Base-by-base conservation (phyloP, 345 rosid genomes). In the Crucihimalaya himalaica region DNA sequence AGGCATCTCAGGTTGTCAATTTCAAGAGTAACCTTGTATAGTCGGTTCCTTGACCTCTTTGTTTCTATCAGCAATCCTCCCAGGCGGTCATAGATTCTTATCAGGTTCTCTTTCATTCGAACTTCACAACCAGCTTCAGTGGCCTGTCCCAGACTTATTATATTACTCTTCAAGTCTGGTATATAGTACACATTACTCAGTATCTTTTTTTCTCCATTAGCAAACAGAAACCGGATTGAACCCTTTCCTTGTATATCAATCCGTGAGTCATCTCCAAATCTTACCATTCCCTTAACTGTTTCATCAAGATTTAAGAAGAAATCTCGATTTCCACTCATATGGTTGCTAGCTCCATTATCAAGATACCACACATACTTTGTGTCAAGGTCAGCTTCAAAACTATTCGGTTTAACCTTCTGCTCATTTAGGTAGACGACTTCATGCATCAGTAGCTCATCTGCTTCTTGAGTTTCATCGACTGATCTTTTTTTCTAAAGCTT, bases 1-100 rank as follows among this genome's bases (percentile, higher is more conserved):
- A 46, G 1, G 0, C 51, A 46, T 1, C 3, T 46, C 0, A 6
- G 0, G 4, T 0, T 6, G 2, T 16, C 11, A 0, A 6, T 4
- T 8, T 8, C 51, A 6, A 16, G 8, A 6, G 2, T 0, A 0
- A 46, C 11, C 5, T 46, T 46, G 0, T 46, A 6, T 0, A 46
- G 0, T 0, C 21, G 10, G 3, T 46, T n/a, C 7, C 2, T 16
- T 6, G 23, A 2, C 7, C 21, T 46, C 3, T 0, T 18, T 4
- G 51, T 8, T 8, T 48, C 1, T 9, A 48, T 9, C 2, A 48
- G 6, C 0, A 48, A 1, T 0, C 4, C 4, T 3, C 4, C 14
- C 1, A 5, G 1, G 0, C 6, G 27, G 0, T 20, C 14, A 1
- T 8, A 20, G 0, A 48, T 7, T 3, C 2, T 48, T 2, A 48